These are phyloP conservation scores for Adansonia grandidieri DNA, from an alignment of 441 rosid species.

Conservation along the genomic window DNA sequence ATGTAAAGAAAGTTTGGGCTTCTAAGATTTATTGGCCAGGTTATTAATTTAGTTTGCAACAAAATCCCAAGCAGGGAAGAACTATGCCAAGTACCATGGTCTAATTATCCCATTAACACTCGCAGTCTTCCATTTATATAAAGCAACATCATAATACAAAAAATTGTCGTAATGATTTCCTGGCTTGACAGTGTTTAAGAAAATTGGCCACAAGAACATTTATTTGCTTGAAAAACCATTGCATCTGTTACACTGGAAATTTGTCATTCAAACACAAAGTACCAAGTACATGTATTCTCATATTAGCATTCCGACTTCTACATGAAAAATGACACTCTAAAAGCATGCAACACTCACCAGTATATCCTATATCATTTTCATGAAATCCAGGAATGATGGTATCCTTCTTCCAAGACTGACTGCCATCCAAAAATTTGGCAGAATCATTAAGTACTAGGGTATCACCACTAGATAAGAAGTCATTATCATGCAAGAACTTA, in stretches of 20 bases:
- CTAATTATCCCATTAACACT: background rate
- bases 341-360: constrained; percentile 56
- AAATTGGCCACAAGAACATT: background rate
- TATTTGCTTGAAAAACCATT: background rate
- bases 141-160: background rate
- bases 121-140: background rate
- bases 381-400: constrained; percentile 55
- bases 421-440: constrained; percentile 35
- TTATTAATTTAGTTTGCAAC: background rate
- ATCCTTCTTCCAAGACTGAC: constrained; percentile 71
- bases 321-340: background rate
- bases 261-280: background rate
- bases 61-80: background rate
- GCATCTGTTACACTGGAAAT: background rate
- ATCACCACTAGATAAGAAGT: constrained; percentile 23
- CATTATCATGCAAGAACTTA: constrained; percentile 1
- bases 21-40: background rate
- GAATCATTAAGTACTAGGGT: constrained; percentile 20
- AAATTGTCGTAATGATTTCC: background rate
- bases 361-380: constrained; percentile 50
- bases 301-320: background rate
- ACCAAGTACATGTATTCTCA: background rate
- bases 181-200: background rate
- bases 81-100: background rate
- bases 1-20: background rate